Evolutionary conservation across 805 yeast genomes (phyloP).

Genomic region (Candida koratica): DNA sequence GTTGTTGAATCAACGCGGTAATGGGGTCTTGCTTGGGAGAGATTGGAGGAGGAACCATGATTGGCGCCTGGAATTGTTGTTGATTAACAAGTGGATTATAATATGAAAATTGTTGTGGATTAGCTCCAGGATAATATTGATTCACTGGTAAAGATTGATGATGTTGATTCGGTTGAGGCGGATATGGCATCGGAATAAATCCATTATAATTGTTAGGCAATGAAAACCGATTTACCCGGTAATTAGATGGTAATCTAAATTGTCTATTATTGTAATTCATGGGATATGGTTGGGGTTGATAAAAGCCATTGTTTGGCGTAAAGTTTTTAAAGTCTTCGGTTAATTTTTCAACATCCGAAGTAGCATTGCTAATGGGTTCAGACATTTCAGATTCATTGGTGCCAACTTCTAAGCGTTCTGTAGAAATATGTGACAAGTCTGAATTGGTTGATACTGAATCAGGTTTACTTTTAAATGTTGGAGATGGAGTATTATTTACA

Average conservation of each 20-base stretch:
- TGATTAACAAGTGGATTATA: constrained; percentile 9
- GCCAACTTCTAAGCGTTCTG: neutral
- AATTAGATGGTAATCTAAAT: constrained; percentile 11
- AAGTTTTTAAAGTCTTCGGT: constrained; percentile 9
- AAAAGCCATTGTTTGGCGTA: constrained; percentile 10
- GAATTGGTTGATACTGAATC: constrained; percentile 2
- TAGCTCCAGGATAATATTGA: constrained; percentile 9
- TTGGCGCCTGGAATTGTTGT: constrained; percentile 19
- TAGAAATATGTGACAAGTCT: constrained; percentile 1
- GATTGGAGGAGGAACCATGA: constrained; percentile 43
- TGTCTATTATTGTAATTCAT: constrained; percentile 14
- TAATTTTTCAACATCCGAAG: constrained; percentile 11
- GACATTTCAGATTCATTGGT: constrained; percentile 1
- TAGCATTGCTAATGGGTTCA: constrained; percentile 3
- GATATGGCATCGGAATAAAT: constrained; percentile 12
- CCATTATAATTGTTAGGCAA: constrained; percentile 13
- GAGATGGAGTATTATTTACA: constrained; percentile 9
- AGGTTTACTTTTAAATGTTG: constrained; percentile 2
- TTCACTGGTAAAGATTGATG: constrained; percentile 16
- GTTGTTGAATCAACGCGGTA: constrained; percentile 51
- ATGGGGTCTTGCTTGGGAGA: constrained; percentile 45
- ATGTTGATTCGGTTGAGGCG: constrained; percentile 10
- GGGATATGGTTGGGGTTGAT: constrained; percentile 12
- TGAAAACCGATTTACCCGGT: constrained; percentile 14
- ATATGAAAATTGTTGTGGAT: constrained; percentile 10